Base-by-base conservation (phyloP, 2,329 filamentous ascomycete genomes). In the Aspergillus sp. region DNA sequence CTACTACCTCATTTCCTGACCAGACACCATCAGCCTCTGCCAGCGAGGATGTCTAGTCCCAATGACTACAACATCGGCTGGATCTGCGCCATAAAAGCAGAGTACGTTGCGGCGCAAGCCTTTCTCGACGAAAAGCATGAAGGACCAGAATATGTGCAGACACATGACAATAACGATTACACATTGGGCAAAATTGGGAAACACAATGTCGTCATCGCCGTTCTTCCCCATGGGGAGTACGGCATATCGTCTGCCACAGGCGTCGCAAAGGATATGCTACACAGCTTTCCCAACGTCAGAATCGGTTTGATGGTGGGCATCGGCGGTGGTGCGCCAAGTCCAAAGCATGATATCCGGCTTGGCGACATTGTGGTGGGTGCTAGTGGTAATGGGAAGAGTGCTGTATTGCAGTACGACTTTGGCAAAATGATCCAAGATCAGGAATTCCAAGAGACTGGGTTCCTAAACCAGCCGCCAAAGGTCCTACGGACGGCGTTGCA, bases 71-170 rank as follows among this genome's bases (percentile, higher is more conserved):
- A 64, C 0, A 66, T 78, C 7, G 75, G 73, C n/a, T 77, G 73
- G 73, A 75, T 79, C 5, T 77, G 72, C 50, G 74, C 75, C 8
- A 51, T 76, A 3, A 17, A 8, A 1, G 63, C 57, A 0, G 76
- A 78, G 47, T 66, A 63, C 44, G 63, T 70, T 45, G 74, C 75
- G 3, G 74, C 75, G 4, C 58, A 60, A 30, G 59, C 46, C 0
- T 69, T 76, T 24, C 69, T 78, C 2, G 75, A 78, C 47, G 67
- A 76, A 52, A 54, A 63, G 30, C 68, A 76, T 46, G 63, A 63
- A 0, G 3, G 16, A 0, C 66, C 59, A 0, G 30, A 47, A 30
- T 40, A n/a, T 50, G 30, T 63, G 13, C 46, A 56, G 6, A 43
- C 42, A 20, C 45, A 58, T 42, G 60, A 66, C 45, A 51, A 60